phyloP scores from a whole-genome alignment of 108 stramenopile species.

The Hondaea fermentalgiana region DNA sequence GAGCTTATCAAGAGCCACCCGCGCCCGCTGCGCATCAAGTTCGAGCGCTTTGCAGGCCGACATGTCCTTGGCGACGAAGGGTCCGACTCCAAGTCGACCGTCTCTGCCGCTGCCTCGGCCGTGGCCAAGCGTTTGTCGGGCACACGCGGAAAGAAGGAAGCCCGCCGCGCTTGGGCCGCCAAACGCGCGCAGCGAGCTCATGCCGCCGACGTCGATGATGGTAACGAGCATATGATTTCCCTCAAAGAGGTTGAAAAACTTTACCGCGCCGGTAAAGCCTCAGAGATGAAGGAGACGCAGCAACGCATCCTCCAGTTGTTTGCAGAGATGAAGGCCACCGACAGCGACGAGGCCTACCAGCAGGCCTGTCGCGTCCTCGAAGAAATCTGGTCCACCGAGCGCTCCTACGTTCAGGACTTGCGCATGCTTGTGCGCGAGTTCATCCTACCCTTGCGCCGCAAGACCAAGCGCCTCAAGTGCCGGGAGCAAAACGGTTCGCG shows the following conservation, averaged over 20 bases:
- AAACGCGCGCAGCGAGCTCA: background rate
- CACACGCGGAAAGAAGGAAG: background rate
- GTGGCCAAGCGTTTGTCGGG: background rate
- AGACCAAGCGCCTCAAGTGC: background rate
- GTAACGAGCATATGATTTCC: background rate
- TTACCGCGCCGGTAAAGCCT: background rate
- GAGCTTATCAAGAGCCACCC: background rate
- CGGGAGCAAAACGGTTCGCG: background rate
- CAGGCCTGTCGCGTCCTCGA: background rate
- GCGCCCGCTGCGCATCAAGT: conserved; percentile 4
- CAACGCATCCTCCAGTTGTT: background rate
- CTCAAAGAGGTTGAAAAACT: background rate
- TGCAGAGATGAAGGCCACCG: background rate
- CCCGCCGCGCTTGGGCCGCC: background rate
- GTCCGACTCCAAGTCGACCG: background rate
- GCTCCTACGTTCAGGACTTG: background rate
- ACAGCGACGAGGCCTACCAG: background rate
- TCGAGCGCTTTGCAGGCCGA: conserved; percentile 1
- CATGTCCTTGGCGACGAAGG: background rate
- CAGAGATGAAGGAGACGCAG: background rate
- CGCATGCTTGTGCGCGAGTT: background rate
- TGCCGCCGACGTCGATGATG: background rate
- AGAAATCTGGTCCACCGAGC: conserved; percentile 14
- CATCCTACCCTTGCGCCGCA: background rate
- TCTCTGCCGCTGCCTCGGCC: no score